These are phyloP conservation scores for Euphorbia pulcherrima DNA, from an alignment of 345 rosid genomes.

Conservation along the genomic window DNA sequence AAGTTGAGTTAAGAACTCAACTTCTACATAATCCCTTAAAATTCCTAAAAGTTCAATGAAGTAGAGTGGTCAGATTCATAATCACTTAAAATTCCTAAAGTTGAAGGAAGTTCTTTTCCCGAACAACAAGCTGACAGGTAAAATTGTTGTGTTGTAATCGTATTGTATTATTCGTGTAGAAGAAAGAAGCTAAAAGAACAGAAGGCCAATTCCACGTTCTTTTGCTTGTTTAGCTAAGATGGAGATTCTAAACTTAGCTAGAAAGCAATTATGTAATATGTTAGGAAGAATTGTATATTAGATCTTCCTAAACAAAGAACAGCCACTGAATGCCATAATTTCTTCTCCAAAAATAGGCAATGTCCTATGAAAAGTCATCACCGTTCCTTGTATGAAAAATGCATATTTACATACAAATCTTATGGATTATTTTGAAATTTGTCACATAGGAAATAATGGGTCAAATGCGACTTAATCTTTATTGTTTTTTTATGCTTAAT, in stretches of 20 bases:
- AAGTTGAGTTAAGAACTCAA: no score
- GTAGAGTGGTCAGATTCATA: no score
- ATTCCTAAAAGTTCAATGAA: no score
- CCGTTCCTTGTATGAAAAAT: conserved; percentile 34
- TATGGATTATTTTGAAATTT: no score
- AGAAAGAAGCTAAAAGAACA: no score
- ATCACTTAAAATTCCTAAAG: no score
- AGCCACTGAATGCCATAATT: conserved; percentile 24
- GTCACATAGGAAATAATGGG: no score
- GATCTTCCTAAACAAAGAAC: conserved; percentile 48
- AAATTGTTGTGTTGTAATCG: no score
- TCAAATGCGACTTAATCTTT: no score
- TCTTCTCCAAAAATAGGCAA: conserved; percentile 20
- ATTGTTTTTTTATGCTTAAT: no score
- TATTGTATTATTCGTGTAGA: no score
- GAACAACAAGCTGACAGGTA: conserved; percentile 22
- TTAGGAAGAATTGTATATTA: conserved; percentile 48
- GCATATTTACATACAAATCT: neutral
- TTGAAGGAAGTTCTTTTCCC: conserved; percentile 50
- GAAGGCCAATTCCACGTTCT: conserved; percentile 57
- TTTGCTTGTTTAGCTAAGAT: conserved; percentile 47
- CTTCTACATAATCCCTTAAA: no score
- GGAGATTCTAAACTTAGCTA: conserved; percentile 33
- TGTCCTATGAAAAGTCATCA: conserved; percentile 29
- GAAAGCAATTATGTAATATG: conserved; percentile 37